phyloP scores from a whole-genome alignment of 208 protist genomes.

The Wallacemonas sp. region DNA sequence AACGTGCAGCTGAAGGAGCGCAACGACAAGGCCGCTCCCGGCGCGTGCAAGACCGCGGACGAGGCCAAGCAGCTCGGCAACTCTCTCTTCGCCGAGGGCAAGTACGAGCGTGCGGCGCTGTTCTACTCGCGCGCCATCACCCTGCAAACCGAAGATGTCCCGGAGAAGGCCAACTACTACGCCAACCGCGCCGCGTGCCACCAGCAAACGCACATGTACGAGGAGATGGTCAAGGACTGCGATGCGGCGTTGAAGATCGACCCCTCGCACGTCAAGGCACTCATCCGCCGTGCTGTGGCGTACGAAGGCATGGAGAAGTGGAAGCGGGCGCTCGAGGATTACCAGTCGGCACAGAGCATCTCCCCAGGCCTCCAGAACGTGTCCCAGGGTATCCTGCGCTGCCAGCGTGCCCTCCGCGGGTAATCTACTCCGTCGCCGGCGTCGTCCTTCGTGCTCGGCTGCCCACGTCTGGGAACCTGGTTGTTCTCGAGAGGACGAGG shows the following conservation, averaged over 20 bases:
- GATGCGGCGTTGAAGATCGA: conserved; percentile 81
- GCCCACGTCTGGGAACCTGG: too few species aligned
- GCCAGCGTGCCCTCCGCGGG: conserved; percentile 63
- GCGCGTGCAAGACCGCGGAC: conserved; percentile 75
- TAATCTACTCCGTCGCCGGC: neutral
- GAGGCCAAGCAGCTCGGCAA: conserved; percentile 90
- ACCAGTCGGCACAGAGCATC: conserved; percentile 63
- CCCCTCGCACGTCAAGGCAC: conserved; percentile 82
- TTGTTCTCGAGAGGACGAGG: too few species aligned
- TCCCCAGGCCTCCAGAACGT: conserved; percentile 56
- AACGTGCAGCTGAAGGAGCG: conserved; percentile 72
- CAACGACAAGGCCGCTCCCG: conserved; percentile 81
- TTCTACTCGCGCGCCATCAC: conserved; percentile 93
- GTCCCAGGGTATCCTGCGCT: conserved; percentile 81
- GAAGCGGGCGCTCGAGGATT: conserved; percentile 88
- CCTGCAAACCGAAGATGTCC: conserved; percentile 55
- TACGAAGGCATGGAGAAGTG: conserved; percentile 93
- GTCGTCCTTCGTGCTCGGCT: too few species aligned
- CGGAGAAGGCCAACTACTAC: conserved; percentile 88
- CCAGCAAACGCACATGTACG: conserved; percentile 89
- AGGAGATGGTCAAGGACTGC: conserved; percentile 86
- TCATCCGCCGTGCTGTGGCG: conserved; percentile 88
- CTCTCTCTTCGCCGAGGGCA: conserved; percentile 86
- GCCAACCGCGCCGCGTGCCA: conserved; percentile 90
- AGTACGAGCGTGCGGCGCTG: conserved; percentile 83